A percentile compares a stretch with the other conserved stretches of the same genome.
phyloP scores from a whole-genome alignment of 2,329 filamentous ascomycete species.

The Tolypocladium inflatum region DNA sequence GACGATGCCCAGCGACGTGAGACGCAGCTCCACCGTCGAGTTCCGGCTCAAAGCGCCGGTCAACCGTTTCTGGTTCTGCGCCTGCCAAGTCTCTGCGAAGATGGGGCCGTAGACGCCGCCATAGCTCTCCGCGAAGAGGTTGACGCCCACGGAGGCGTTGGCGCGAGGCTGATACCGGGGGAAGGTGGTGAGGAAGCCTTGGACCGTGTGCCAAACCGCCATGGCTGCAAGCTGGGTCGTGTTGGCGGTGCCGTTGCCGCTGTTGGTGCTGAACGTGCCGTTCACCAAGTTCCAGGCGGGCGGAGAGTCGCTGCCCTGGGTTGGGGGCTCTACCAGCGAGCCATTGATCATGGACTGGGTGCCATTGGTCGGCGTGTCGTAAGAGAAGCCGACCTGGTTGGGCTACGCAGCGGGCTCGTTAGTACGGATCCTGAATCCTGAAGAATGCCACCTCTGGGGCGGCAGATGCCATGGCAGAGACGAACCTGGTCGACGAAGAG shows the following conservation, averaged over 20 bases:
- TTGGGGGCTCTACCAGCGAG: constrained; percentile 19
- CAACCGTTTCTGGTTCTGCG: constrained; percentile 50
- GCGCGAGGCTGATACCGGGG: constrained; percentile 46
- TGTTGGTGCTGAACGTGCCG: constrained; percentile 54
- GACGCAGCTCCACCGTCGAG: constrained; percentile 46
- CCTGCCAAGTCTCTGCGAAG: constrained; percentile 48
- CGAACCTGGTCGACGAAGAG: constrained; percentile 48
- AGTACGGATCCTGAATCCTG: not conserved
- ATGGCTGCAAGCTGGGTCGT: constrained; percentile 46
- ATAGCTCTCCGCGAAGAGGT: constrained; percentile 61
- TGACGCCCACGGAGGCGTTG: constrained; percentile 43
- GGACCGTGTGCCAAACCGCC: constrained; percentile 56
- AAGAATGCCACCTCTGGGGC: not conserved
- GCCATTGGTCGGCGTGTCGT: constrained; percentile 53
- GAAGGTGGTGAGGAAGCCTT: constrained; percentile 49
- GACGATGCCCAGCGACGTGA: constrained; percentile 58
- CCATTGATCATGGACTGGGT: constrained; percentile 40
- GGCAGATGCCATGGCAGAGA: not conserved
- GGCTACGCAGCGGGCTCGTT: constrained; percentile 34
- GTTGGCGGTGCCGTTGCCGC: constrained; percentile 38
- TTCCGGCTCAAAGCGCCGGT: constrained; percentile 38
- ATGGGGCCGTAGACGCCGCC: constrained; percentile 61
- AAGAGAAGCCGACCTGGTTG: constrained; percentile 60
- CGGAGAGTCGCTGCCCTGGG: constrained; percentile 7
- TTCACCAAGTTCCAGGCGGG: constrained; percentile 38